These are phyloP conservation scores for Aspergillus brasiliensis DNA, from an alignment of 2,329 filamentous ascomycete species.

Conservation along the genomic window DNA sequence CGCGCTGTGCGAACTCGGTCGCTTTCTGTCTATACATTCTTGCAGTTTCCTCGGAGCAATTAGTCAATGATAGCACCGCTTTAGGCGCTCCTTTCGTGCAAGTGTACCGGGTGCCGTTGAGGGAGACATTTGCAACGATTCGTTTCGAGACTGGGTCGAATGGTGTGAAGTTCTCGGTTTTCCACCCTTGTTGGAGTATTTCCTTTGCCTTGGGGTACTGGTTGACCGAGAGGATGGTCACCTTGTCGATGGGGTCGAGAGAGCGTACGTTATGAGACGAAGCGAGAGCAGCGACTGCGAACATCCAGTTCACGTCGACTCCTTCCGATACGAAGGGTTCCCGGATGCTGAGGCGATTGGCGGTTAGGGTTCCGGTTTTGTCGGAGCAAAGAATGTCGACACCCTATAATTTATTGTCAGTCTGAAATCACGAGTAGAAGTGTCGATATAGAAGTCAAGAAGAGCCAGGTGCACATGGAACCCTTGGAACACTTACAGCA, in stretches of 20 bases:
- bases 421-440: neutral
- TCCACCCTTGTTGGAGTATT: slow-evolving; percentile 68
- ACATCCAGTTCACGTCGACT: slow-evolving; percentile 81
- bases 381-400: slow-evolving; percentile 79
- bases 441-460: neutral
- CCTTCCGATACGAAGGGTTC: slow-evolving; percentile 76
- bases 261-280: slow-evolving; percentile 79
- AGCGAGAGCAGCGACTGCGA: slow-evolving; percentile 75
- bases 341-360: slow-evolving; percentile 69
- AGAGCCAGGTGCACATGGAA: too few species aligned
- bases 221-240: slow-evolving; percentile 74
- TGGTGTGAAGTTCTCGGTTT: slow-evolving; percentile 71
- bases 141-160: slow-evolving; percentile 78
- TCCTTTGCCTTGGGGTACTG: slow-evolving; percentile 76
- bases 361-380: slow-evolving; percentile 72
- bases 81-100: slow-evolving; percentile 79
- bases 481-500: slow-evolving; percentile 39
- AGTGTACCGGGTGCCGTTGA: slow-evolving; percentile 69
- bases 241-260: slow-evolving; percentile 77
- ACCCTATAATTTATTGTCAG: slow-evolving; percentile 37
- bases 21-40: slow-evolving; percentile 71
- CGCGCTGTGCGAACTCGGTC: slow-evolving; percentile 73
- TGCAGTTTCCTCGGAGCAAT: slow-evolving; percentile 66
- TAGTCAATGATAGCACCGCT: slow-evolving; percentile 69
- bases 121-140: slow-evolving; percentile 69